Base-by-base conservation (phyloP, 306 rosid species). In the Nissolia schottii region DNA sequence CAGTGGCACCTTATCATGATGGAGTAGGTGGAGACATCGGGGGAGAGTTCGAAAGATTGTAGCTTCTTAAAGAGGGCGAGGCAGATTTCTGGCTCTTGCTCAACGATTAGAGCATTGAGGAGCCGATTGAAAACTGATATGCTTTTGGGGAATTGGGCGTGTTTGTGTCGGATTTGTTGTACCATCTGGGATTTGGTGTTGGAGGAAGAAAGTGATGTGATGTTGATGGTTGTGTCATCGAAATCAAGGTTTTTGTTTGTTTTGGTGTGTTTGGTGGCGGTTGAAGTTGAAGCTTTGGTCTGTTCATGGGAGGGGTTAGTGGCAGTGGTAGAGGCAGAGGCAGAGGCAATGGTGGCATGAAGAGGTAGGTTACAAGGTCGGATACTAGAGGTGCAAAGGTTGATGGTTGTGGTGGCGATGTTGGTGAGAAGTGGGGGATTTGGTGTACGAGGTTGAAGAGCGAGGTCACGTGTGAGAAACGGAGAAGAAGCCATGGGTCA, bases 21-120 rank as follows among this genome's bases (percentile, higher is more conserved):
- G n/a, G 84, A 92, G 46, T 75, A 80, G 0, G 97, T 92, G 82
- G 80, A 71, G 15, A 74, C 73, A 84, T 92, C 86, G 18, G 96
- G 88, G 14, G 35, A 71, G 16, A 89, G 71, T 7, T 80, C 67
- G 6, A 43, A 80, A 75, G 81, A 70, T 7, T 81, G 67, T 1
- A 85, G 11, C 63, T 79, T 71, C 50, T 66, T 23, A 41, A 84
- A 84, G 54, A 87, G 60, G 8, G 16, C 67, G 61, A 77, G 71
- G 32, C 92, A 88, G 76, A 81, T n/a, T 0, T 79, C 70, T 15
- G 29, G 58, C 37, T 85, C 61, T 31, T 67, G 45, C 14, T 86
- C 81, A 10, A 60, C 23, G 6, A 84, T 19, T 3, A 89, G 57
- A 63, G 92, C 90, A 85, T 68, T 67, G 18, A 91, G 87, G 56